A percentile compares a stretch with the other conserved stretches of the same genome.
These are phyloP conservation scores for Trichophaea hybrida DNA, from an alignment of 2,329 filamentous ascomycete species.

Conservation along the genomic window DNA sequence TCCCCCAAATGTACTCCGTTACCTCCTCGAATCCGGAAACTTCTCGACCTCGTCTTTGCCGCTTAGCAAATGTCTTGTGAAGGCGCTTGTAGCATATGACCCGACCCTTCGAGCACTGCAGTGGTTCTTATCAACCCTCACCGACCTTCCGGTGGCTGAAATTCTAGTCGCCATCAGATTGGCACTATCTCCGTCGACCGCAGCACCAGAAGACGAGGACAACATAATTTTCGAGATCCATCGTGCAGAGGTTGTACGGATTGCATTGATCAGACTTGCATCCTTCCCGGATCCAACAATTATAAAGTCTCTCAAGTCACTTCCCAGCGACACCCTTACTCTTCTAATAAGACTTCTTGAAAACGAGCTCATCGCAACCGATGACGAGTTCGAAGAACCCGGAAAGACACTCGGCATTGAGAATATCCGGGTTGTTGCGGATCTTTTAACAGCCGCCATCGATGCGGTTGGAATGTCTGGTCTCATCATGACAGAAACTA, in stretches of 20 bases:
- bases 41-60: conserved; percentile 17
- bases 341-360: conserved; percentile 15
- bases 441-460: conserved; percentile 18
- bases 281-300: conserved; percentile 12
- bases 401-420: conserved; percentile 13
- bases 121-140: conserved; percentile 15
- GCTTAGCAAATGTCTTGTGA: conserved; percentile 11
- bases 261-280: conserved; percentile 16
- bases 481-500: conserved; percentile 12
- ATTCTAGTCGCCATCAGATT: conserved; percentile 13
- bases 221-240: conserved; percentile 11
- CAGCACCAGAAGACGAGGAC: conserved; percentile 2
- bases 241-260: conserved; percentile 3
- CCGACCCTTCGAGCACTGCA: conserved; percentile 15
- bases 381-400: conserved; percentile 5
- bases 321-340: conserved; percentile 13
- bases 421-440: conserved; percentile 18
- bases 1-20: conserved; percentile 19
- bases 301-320: conserved; percentile 9
- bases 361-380: conserved; percentile 12
- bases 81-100: conserved; percentile 13
- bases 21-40: conserved; percentile 21
- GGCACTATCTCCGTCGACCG: conserved; percentile 1
- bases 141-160: conserved; percentile 11
- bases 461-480: conserved; percentile 21